Evolutionary conservation across 176 grass and related monocot genomes (phyloP), one percentile per base, ranked within the genome.

Genomic region (Carex littledalei): DNA sequence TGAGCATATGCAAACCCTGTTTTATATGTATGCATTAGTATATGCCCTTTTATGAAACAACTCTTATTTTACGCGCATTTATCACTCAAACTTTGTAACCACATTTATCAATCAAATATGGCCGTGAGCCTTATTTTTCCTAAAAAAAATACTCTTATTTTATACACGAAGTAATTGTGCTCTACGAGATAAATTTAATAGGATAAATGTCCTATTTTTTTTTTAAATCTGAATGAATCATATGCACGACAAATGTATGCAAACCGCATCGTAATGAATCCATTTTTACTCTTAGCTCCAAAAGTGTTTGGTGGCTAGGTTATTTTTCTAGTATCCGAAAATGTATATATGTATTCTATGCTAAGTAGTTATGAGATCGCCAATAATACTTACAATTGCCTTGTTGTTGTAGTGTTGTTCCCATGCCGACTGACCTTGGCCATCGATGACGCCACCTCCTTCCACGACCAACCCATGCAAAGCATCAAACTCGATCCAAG

Each of bases 401-500:
- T 67, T 83, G 17, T 43, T 45, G 9, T 81, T 63, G 60, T 18
- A 13, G 54, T 37, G 6, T 8, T 13, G 26, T 11, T 29, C 21
- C 88, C 84, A 87, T 6, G 80, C 22, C 1, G 57, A 18, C 9
- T 52, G 15, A 12, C 88, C 88, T 56, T 90, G 84, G 80, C 84
- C 88, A 47, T 90, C 79, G 11, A 90, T 17, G 21, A 77, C 4
- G 3, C 88, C 88, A 0, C 80, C 79, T 37, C 88, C 88, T 55
- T 83, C 20, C 47, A 90, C 32, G 24, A 63, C 79, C 31, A 90
- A 24, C 45, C 70, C 80, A 7, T 90, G 29, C 18, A 90, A 37
- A 24, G 76, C 16, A 60, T 74, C 66, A 77, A 90, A 90, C 80
- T 87, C 85, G 45, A 90, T 65, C 88, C 88, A 90, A n/a, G 31